These are phyloP conservation scores for Ascochyta viciae-villosae DNA, from an alignment of 2,329 filamentous ascomycete species.

Conservation along the genomic window DNA sequence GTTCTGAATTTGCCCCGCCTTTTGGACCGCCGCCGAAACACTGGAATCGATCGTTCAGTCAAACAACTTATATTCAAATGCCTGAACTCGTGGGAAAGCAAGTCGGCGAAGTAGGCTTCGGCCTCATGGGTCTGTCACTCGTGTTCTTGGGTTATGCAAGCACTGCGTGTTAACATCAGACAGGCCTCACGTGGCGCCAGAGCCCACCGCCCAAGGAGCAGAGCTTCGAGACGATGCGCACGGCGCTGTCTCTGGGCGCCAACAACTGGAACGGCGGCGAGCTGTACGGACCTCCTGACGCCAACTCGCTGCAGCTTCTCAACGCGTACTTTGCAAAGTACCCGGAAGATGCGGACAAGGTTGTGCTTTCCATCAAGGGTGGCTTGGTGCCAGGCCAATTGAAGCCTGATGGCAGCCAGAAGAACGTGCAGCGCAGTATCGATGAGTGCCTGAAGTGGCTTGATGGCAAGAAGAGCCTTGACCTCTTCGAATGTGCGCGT, in stretches of 20 bases:
- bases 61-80: conserved; percentile 28
- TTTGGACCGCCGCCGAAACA: not conserved
- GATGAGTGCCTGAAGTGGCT: conserved; percentile 55
- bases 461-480: conserved; percentile 56
- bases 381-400: conserved; percentile 47
- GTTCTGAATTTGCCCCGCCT: not conserved
- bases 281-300: conserved; percentile 55
- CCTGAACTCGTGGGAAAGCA: conserved; percentile 46
- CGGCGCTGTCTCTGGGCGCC: conserved; percentile 51
- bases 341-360: conserved; percentile 58
- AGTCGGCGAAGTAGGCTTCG: conserved; percentile 54
- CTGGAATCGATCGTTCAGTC: no score
- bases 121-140: conserved; percentile 53
- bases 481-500: conserved; percentile 57
- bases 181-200: conserved; percentile 56
- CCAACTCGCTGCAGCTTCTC: conserved; percentile 58
- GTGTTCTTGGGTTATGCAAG: no score
- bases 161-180: conserved; percentile 16
- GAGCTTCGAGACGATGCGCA: conserved; percentile 55
- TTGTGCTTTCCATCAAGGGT: conserved; percentile 61
- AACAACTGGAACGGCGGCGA: conserved; percentile 61
- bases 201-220: conserved; percentile 47
- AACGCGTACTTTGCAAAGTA: conserved; percentile 60
- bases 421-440: conserved; percentile 53
- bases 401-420: conserved; percentile 50